Percentiles rank a stretch among this genome's conserved stretches.
Conservation (phyloP, 129 eudicot genomes). For the Tagetes patula region DNA sequence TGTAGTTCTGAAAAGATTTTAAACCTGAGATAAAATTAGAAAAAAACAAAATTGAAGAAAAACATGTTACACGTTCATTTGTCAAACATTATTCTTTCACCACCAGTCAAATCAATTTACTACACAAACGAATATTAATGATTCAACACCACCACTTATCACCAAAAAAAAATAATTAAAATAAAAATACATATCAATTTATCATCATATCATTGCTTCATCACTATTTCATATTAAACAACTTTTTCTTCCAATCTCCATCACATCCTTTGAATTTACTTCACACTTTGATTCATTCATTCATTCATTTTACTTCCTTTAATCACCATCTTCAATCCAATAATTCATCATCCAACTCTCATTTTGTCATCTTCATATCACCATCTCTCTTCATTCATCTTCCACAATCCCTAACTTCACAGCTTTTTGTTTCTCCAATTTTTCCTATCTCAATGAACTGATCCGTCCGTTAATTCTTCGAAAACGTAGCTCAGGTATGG, state of each 20-base stretch:
- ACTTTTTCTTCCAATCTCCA: constrained; percentile 14
- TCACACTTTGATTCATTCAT: neutral
- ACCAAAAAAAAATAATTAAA: constrained; percentile 21
- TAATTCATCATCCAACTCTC: constrained; percentile 15
- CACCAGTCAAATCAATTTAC: constrained; percentile 17
- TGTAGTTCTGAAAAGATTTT: neutral
- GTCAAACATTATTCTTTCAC: constrained; percentile 24
- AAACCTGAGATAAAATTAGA: neutral
- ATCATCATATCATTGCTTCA: constrained; percentile 32
- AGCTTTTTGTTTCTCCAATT: constrained; percentile 5
- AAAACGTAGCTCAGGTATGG: constrained; percentile 34
- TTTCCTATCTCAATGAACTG: constrained; percentile 25
- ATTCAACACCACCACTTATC: constrained; percentile 25
- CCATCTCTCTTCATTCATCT: constrained; percentile 1
- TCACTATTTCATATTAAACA: constrained; percentile 23
- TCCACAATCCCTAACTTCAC: constrained; percentile 5
- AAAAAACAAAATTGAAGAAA: neutral
- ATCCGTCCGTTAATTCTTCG: neutral
- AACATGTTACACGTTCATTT: constrained; percentile 15
- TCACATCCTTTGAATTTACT: constrained; percentile 24
- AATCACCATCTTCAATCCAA: constrained; percentile 26
- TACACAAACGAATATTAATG: constrained; percentile 12
- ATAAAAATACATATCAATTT: no score
- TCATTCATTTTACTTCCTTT: constrained; percentile 7
- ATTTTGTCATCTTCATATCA: constrained; percentile 13